Conservation (phyloP, 495 filamentous ascomycete species). For the Neurospora sp. region DNA sequence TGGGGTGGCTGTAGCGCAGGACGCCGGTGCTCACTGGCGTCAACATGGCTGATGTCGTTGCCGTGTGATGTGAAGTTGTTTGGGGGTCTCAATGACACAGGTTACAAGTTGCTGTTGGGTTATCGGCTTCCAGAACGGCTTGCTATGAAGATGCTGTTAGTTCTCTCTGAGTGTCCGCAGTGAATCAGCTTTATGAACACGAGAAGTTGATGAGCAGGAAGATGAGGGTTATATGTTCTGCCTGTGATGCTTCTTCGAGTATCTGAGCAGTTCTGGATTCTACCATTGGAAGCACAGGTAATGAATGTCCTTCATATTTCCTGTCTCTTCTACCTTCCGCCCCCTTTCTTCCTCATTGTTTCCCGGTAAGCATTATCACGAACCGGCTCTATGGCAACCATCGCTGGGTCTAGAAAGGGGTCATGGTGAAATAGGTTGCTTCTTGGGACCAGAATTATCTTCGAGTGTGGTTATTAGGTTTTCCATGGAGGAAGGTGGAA, state of each 20-base stretch:
- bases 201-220: not conserved
- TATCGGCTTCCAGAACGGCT: not conserved
- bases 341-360: not conserved
- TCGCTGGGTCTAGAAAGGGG: not conserved
- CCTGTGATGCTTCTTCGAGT: not conserved
- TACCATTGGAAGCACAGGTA: not conserved
- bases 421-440: not conserved
- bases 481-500: not conserved
- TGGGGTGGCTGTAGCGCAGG: conserved; percentile 8
- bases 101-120: not conserved
- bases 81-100: not conserved
- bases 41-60: not conserved
- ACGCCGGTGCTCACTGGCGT: not conserved
- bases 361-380: not conserved
- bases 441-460: not conserved
- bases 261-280: not conserved
- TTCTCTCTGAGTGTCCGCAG: not conserved
- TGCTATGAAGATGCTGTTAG: not conserved
- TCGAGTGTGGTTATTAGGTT: not conserved
- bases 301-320: not conserved
- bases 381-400: not conserved
- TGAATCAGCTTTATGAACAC: not conserved
- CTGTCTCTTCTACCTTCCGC: not conserved
- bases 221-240: not conserved
- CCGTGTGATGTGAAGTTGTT: not conserved